Evolutionary conservation across 352 stramenopile species (phyloP), one percentile per base, ranked within the genome.

Genomic region (Pythium biforme): DNA sequence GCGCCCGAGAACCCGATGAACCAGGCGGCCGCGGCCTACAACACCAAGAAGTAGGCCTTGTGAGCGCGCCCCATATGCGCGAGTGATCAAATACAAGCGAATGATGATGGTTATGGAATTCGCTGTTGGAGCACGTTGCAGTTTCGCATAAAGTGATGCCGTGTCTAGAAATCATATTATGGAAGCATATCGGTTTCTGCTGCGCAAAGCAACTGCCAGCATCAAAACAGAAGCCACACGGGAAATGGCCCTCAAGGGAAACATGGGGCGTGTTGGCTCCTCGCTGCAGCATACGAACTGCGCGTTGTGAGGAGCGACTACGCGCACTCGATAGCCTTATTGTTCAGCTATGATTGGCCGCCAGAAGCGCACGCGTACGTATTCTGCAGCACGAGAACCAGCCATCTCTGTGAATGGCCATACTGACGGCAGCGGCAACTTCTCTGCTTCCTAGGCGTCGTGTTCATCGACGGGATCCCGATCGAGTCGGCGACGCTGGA

Each of bases 1-100:
- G 88, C 83, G 37, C 83, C 81, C 15, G 76, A 92, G 62, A 92
- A 92, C 64, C 81, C 83, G 41, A 54, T 92, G 37, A 92, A 92
- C 71, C 79, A 90, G 63, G 76, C 87, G n/a, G 69, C 72, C 27
- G 64, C 83, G 48, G 76, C 83, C 31, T 92, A 92, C 75, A 92
- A 92, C 58, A 62, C 76, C 50, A 92, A 92, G 69, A 91, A 88
- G 61, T 73, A 81, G 66, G 52, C 53, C 31, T 11, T 11, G 31
- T 11, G 31, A 8, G 31, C 4, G 31, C 31, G 8, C 8, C 31
- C 1, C 31, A 12, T 33, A 33, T 33, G 9, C 29, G 4, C 29
- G n/a, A n/a, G n/a, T n/a, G n/a, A 33, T 9, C 29, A 33, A 33
- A 33, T 33, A 9, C 29, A 37, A n/a, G n/a, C n/a, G n/a, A n/a